These are phyloP conservation scores for Hypoxylon rickii DNA, from an alignment of 495 filamentous ascomycete species.

Conservation along the genomic window DNA sequence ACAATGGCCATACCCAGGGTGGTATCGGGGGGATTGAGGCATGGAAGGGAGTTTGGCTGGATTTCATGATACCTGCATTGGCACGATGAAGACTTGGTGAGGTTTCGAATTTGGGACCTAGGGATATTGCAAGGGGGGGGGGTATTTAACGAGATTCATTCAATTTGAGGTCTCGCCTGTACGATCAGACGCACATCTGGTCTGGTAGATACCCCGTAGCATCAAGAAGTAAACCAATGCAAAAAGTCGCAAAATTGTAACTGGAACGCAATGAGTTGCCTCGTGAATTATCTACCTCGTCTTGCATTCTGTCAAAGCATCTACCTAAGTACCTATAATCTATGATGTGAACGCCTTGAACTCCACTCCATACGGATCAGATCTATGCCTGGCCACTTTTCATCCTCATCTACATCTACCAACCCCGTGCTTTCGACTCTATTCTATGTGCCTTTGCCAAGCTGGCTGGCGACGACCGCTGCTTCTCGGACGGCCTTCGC, in stretches of 20 bases:
- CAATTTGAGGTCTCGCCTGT: too few relatives aligned
- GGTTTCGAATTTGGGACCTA: background rate
- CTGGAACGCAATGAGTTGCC: background rate
- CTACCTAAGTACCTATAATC: slow-evolving; percentile 1
- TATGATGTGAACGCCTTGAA: slow-evolving; percentile 21
- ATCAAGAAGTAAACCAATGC: too few relatives aligned
- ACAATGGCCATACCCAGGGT: too few relatives aligned
- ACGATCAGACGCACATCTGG: too few relatives aligned
- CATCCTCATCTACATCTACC: slow-evolving; percentile 39
- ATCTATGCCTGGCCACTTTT: background rate
- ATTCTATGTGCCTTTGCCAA: slow-evolving; percentile 62
- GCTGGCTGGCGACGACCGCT: slow-evolving; percentile 72
- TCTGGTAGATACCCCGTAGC: too few relatives aligned
- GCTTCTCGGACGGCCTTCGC: slow-evolving; percentile 77
- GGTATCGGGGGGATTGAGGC: background rate
- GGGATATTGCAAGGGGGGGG: background rate
- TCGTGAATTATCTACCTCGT: background rate
- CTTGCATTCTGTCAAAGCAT: background rate
- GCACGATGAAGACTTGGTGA: slow-evolving; percentile 4
- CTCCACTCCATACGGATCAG: slow-evolving; percentile 24
- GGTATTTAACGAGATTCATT: too few relatives aligned
- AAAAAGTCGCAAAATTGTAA: too few relatives aligned
- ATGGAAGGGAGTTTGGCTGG: slow-evolving; percentile 30
- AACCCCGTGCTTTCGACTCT: too few relatives aligned
- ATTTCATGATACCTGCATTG: slow-evolving; percentile 27